Percentiles rank a stretch among this genome's conserved stretches.
Conservation (phyloP, 163 green algal genomes). For the Prototheca wickerhamii region DNA sequence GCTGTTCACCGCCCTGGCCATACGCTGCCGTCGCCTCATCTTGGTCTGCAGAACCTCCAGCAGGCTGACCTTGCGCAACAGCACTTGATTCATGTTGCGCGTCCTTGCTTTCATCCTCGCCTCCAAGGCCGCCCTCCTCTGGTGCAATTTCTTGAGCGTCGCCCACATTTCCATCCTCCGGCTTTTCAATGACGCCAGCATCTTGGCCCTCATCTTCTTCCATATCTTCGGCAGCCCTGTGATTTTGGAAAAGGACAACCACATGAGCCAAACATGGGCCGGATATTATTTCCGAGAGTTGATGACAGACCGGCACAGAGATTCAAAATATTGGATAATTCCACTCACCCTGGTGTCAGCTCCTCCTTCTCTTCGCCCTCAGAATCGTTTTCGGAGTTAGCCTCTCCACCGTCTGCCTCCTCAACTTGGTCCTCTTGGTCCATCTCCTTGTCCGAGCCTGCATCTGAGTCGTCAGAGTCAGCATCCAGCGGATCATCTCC, state of each 20-base stretch:
- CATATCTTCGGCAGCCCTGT: background rate
- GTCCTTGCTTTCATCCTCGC: slow-evolving; percentile 1
- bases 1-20: background rate
- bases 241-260: no score
- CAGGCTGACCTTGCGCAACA: background rate
- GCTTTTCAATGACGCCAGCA: no score
- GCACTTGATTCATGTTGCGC: background rate
- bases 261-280: no score
- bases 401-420: slow-evolving; percentile 9
- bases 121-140: slow-evolving; percentile 1
- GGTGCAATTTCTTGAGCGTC: no score
- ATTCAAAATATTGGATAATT: no score
- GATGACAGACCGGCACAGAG: no score
- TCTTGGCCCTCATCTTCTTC: background rate
- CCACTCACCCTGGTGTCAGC: no score
- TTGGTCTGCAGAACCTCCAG: background rate
- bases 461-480: no score
- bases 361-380: no score
- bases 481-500: slow-evolving; percentile 5
- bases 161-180: no score
- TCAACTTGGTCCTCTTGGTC: slow-evolving; percentile 20
- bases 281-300: no score
- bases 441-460: slow-evolving; percentile 2
- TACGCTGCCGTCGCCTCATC: background rate
- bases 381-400: slow-evolving; percentile 17